Percentiles rank a stretch among this genome's conserved stretches.
phyloP scores from a whole-genome alignment of 805 yeast species.

The Kuraishia cidri region DNA sequence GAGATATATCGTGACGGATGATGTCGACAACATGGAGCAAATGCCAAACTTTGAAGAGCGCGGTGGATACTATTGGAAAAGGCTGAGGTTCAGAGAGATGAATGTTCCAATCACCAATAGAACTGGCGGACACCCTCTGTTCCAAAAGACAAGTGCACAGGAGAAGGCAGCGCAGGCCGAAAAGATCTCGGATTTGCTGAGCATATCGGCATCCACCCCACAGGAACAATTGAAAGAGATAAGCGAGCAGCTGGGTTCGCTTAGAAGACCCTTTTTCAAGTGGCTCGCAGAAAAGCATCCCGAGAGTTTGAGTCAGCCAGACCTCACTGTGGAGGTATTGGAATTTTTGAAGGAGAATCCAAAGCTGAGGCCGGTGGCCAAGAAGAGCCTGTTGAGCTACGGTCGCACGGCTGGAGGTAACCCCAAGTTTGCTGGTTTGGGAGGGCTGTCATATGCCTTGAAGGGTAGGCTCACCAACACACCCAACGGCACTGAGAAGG shows the following conservation, averaged over 20 bases:
- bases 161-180: background rate
- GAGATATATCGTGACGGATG: slow-evolving; percentile 53
- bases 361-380: background rate
- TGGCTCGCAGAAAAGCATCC: slow-evolving; percentile 49
- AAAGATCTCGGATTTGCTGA: slow-evolving; percentile 17
- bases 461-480: slow-evolving; percentile 60
- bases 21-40: slow-evolving; percentile 56
- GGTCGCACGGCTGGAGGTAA: slow-evolving; percentile 2
- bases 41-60: slow-evolving; percentile 66
- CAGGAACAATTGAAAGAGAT: slow-evolving; percentile 20
- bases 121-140: slow-evolving; percentile 5
- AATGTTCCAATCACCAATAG: slow-evolving; percentile 34
- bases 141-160: slow-evolving; percentile 2
- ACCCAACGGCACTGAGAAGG: slow-evolving; percentile 57
- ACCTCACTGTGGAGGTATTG: slow-evolving; percentile 27
- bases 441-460: slow-evolving; percentile 64
- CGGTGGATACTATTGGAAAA: slow-evolving; percentile 50
- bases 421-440: slow-evolving; percentile 49
- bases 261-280: slow-evolving; percentile 43
- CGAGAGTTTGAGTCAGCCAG: slow-evolving; percentile 20
- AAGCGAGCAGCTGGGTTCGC: slow-evolving; percentile 29
- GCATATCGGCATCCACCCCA: slow-evolving; percentile 14
- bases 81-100: slow-evolving; percentile 60
- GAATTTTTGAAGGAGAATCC: slow-evolving; percentile 23
- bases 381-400: background rate